Conservation (phyloP, 2,329 filamentous ascomycete genomes). For the Colletotrichum sp. region DNA sequence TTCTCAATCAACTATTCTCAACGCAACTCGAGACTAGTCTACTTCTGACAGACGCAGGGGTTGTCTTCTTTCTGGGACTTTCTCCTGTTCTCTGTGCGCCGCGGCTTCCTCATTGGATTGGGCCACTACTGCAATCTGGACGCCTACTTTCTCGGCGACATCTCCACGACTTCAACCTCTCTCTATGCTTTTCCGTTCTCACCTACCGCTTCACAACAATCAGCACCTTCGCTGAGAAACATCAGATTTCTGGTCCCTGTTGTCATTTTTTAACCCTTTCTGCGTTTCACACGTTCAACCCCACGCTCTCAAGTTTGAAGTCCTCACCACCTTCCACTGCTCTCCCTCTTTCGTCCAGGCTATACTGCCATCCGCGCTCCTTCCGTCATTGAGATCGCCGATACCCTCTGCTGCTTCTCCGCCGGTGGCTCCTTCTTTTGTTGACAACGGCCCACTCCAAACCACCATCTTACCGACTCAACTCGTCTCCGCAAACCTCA, state of each 20-base stretch:
- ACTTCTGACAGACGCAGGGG: background rate
- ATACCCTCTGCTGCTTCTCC: background rate
- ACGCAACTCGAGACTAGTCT: background rate
- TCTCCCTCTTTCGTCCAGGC: background rate
- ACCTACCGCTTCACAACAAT: rapidly evolving
- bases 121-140: background rate
- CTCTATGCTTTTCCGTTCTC: background rate
- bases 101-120: background rate
- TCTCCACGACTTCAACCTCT: background rate
- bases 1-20: background rate
- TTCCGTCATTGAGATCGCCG: background rate
- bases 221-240: background rate
- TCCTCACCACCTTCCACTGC: background rate
- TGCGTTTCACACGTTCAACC: background rate
- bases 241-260: background rate
- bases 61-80: background rate
- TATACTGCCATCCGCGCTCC: background rate
- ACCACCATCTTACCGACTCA: background rate
- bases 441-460: background rate
- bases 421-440: background rate
- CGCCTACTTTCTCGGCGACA: background rate
- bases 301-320: background rate
- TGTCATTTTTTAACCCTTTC: background rate
- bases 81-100: too few species aligned
- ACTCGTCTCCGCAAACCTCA: background rate